Conservation (phyloP, 768 basidiomycete genomes). For the Lentinula boryana region DNA sequence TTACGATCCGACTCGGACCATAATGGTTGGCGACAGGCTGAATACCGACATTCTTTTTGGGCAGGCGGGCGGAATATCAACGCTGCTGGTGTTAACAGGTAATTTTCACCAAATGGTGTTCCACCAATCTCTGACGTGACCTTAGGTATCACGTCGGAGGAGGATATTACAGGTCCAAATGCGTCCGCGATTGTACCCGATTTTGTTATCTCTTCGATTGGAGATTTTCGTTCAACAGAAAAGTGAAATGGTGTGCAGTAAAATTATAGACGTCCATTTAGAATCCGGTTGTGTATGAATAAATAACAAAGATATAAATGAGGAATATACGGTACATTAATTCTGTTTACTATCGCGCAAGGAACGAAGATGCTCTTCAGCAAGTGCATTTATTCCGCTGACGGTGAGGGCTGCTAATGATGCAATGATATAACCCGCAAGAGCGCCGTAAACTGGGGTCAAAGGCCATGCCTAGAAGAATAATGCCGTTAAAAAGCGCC, state of each 20-base stretch:
- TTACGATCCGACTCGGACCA: slow-evolving; percentile 79
- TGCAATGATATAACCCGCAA: slow-evolving; percentile 61
- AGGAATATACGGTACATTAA: background rate
- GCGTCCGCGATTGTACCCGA: slow-evolving; percentile 73
- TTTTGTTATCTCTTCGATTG: slow-evolving; percentile 76
- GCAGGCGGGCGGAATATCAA: slow-evolving; percentile 75
- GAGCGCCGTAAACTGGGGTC: slow-evolving; percentile 66
- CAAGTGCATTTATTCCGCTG: slow-evolving; percentile 31
- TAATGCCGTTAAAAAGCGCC: background rate
- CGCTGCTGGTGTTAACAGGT: slow-evolving; percentile 93
- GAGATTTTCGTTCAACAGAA: slow-evolving; percentile 46
- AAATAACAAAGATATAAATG: background rate
- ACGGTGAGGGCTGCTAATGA: slow-evolving; percentile 49
- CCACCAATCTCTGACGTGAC: background rate
- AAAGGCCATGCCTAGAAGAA: slow-evolving; percentile 70
- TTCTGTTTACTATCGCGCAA: background rate
- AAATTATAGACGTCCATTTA: background rate
- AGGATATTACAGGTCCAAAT: slow-evolving; percentile 54
- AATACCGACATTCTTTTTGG: slow-evolving; percentile 97
- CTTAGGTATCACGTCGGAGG: slow-evolving; percentile 70
- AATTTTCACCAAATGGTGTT: slow-evolving; percentile 9
- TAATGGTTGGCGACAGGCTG: slow-evolving; percentile 95
- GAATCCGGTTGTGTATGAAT: background rate
- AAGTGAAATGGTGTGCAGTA: background rate
- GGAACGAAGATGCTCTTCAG: slow-evolving; percentile 25